Evolutionary conservation across 2,329 filamentous ascomycete genomes (phyloP).

Genomic region (Dryadomyces quercus-mongolicae): DNA sequence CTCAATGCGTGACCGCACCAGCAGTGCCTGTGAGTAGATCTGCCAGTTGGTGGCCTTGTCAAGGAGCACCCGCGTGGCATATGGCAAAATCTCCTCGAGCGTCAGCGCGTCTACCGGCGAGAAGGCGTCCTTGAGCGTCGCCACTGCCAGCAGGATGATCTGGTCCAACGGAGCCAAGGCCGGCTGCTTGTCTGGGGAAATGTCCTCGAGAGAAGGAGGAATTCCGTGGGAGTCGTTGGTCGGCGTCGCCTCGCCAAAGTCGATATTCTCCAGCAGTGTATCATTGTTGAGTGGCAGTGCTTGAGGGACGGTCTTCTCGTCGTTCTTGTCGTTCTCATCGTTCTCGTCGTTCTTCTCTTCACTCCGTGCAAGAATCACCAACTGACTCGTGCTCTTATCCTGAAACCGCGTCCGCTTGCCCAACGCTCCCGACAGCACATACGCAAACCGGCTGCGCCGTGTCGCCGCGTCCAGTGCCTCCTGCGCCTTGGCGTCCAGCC

Average conservation of each 20-base stretch:
- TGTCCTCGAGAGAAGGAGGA: conserved; percentile 44
- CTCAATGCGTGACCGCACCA: conserved; percentile 84
- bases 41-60: conserved; percentile 96
- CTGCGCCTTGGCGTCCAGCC: conserved; percentile 63
- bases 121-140: conserved; percentile 77
- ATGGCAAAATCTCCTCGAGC: conserved; percentile 86
- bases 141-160: conserved; percentile 77
- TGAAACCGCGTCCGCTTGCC: conserved; percentile 79
- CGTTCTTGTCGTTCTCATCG: conserved; percentile 11
- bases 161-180: conserved; percentile 75
- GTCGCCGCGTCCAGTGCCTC: conserved; percentile 59
- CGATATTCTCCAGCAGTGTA: conserved; percentile 77
- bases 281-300: conserved; percentile 80
- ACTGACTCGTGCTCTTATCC: conserved; percentile 68
- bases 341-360: conserved; percentile 11
- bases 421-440: conserved; percentile 72
- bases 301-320: conserved; percentile 35
- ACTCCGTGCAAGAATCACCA: conserved; percentile 66
- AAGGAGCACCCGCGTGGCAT: conserved; percentile 74
- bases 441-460: conserved; percentile 57
- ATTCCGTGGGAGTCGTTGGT: conserved; percentile 24
- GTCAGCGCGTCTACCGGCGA: conserved; percentile 76
- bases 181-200: conserved; percentile 73
- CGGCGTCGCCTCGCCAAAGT: conserved; percentile 42
- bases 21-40: conserved; percentile 84